Evolutionary conservation across 2,329 filamentous ascomycete genomes (phyloP).

Genomic region (Ophiostoma pallidulum): DNA sequence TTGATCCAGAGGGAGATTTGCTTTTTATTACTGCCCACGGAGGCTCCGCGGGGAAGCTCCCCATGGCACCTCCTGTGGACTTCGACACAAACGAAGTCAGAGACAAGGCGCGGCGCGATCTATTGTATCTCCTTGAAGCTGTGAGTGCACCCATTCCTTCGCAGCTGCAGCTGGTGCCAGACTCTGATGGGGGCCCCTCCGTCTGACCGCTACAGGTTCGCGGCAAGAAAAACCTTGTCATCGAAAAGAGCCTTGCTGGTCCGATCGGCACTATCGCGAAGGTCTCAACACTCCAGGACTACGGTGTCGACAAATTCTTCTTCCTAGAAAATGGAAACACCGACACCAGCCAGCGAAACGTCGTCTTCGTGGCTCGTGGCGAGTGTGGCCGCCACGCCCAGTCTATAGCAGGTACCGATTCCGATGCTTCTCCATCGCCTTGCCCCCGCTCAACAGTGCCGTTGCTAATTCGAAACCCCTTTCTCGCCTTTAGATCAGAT

Average conservation of each 20-base stretch:
- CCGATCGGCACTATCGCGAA: constrained; percentile 88
- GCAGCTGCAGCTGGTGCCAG: too few species aligned
- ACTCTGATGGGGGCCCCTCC: constrained; percentile 15
- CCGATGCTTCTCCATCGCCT: too few species aligned
- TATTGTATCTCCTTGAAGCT: constrained; percentile 84
- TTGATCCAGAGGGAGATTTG: too few species aligned
- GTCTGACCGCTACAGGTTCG: constrained; percentile 55
- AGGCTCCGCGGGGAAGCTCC: constrained; percentile 28
- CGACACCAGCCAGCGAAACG: constrained; percentile 87
- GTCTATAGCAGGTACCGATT: constrained; percentile 66
- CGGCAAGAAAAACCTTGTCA: constrained; percentile 96
- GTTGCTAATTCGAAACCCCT: background rate
- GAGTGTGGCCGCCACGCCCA: constrained; percentile 80
- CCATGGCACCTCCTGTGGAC: constrained; percentile 59
- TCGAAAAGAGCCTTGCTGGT: constrained; percentile 83
- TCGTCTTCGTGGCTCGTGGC: constrained; percentile 85
- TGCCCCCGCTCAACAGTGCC: background rate
- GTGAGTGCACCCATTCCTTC: constrained; percentile 55
- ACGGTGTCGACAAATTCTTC: constrained; percentile 96
- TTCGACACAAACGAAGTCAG: constrained; percentile 69
- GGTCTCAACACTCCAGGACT: constrained; percentile 89
- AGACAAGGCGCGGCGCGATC: constrained; percentile 76
- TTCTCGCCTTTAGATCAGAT: constrained; percentile 62
- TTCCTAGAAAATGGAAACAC: constrained; percentile 92
- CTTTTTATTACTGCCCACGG: too few species aligned